These are phyloP conservation scores for Pistacia vera DNA, from an alignment of 345 rosid genomes.

Conservation along the genomic window DNA sequence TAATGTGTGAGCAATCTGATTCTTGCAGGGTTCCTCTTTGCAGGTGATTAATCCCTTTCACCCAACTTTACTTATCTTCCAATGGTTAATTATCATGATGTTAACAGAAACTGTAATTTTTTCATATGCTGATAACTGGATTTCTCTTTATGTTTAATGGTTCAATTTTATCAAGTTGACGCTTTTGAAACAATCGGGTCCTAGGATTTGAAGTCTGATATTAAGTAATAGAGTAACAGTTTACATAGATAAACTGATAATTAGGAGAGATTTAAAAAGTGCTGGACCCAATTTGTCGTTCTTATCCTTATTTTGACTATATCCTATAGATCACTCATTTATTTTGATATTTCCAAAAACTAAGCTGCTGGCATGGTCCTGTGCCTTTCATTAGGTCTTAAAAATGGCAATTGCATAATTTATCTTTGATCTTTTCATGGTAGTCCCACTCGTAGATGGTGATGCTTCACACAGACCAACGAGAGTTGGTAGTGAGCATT, in stretches of 20 bases:
- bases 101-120: neutral
- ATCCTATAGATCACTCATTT: too few relatives aligned
- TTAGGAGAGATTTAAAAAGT: too few relatives aligned
- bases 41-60: constrained; percentile 49
- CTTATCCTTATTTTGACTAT: neutral
- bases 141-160: too few relatives aligned
- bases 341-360: too few relatives aligned
- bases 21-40: constrained; percentile 88
- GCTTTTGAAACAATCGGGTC: neutral
- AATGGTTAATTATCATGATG: neutral
- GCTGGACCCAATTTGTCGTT: neutral
- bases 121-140: neutral
- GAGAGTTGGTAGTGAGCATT: too few relatives aligned
- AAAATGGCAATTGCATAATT: too few relatives aligned
- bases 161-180: too few relatives aligned
- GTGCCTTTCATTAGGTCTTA: too few relatives aligned
- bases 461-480: too few relatives aligned
- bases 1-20: constrained; percentile 57
- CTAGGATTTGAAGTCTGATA: neutral
- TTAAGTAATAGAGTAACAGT: neutral
- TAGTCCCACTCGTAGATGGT: neutral
- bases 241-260: too few relatives aligned
- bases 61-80: neutral
- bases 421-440: too few relatives aligned
- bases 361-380: too few relatives aligned